Evolutionary conservation across 495 filamentous ascomycete genomes (phyloP).

Genomic region (Talaromyces wortmannii): DNA sequence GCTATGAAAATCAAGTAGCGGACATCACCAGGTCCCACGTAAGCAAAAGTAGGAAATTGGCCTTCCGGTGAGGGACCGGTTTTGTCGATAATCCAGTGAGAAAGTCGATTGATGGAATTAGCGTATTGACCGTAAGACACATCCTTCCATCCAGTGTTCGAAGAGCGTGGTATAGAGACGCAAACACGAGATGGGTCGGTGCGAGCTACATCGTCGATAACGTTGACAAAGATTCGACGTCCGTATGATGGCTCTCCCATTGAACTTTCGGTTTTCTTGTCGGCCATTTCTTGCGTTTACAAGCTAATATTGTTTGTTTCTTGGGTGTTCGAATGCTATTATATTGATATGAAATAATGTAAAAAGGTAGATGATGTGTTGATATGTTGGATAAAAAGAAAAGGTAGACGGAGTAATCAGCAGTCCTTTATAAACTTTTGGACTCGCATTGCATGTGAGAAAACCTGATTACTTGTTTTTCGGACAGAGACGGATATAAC

Average conservation of each 20-base stretch:
- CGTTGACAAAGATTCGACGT: not conserved
- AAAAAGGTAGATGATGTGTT: not conserved
- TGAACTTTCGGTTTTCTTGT: not conserved
- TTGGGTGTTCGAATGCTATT: not conserved
- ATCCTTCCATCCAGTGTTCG: slow-evolving; percentile 16
- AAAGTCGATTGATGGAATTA: slow-evolving; percentile 32
- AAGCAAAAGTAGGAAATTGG: slow-evolving; percentile 23
- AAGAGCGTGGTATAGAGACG: not conserved
- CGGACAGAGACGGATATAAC: not conserved
- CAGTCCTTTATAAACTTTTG: not conserved
- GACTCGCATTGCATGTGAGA: not conserved
- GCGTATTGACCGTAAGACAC: slow-evolving; percentile 17
- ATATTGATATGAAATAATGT: not conserved
- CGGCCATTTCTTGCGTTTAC: not conserved
- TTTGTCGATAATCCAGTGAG: slow-evolving; percentile 27
- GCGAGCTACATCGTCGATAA: not conserved
- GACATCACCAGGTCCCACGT: slow-evolving; percentile 29
- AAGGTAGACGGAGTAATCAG: not conserved
- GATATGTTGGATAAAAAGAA: not conserved
- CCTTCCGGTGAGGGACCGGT: slow-evolving; percentile 13
- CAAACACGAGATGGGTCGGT: not conserved
- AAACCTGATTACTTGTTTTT: too few species aligned
- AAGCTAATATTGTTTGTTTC: not conserved
- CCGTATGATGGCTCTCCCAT: not conserved
- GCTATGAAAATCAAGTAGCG: slow-evolving; percentile 28